Evolutionary conservation across 805 yeast species (phyloP), one percentile per base, ranked within the genome.

Genomic region (Isabelozyma rhagii): DNA sequence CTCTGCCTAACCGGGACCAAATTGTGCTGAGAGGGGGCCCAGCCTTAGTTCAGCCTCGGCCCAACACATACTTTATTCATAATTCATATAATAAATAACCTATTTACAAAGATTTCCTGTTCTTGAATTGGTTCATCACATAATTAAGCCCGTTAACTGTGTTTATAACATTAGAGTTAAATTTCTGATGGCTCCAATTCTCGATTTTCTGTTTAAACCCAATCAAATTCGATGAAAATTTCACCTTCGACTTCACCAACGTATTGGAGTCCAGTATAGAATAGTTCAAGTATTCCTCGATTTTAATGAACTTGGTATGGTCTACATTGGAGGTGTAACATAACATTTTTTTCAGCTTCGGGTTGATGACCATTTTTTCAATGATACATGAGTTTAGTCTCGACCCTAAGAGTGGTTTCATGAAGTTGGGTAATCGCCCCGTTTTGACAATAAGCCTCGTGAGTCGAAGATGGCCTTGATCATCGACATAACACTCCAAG

Each of bases 251-350:
- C 11, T 73, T 64, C 6, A 86, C 88, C 0, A 88, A 84, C 48
- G 52, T 41, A 31, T 28, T 43, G 17, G 36, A 21, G 4, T 59
- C 63, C 1, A 59, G 58, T 41, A 71, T 67, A 46, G 63, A 72
- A 64, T 87, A 92, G 2, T 71, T 74, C 18, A 90, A 81, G 57
- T 70, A 81, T 62, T 92, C 97, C 62, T 89, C 96, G 14, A 92
- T 86, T 55, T 85, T 77, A 52, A 92, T 79, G 47, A 92, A 80
- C 54, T 79, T 78, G 1, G 87, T 82, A 63, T 93, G 97, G 63
- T 93, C 97, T 44, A 92, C 68, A 64, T 92, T 92, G 53, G 90
- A 78, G 13, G 89, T 84, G 70, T 88, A 91, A 2, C 96, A 81
- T 49, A 72, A 60, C 79, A 92, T 74, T 8, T 73, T 72, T 51